Evolutionary conservation across 140 eudicot genomes (phyloP), one percentile per base, ranked within the genome.

Genomic region (Bidens hawaiensis): DNA sequence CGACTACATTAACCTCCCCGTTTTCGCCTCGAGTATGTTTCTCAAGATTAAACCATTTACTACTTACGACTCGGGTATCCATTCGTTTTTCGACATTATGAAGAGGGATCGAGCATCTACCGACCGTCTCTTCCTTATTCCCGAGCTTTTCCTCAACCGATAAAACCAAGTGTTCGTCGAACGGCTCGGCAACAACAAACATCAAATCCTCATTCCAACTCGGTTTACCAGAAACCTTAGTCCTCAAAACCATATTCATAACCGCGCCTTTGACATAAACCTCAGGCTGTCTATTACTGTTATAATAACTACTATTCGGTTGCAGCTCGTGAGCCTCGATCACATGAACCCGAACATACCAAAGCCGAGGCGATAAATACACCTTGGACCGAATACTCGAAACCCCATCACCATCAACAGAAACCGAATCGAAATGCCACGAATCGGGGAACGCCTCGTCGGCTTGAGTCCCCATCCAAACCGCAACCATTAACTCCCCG

Each of bases 381-480:
- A 84, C 88, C 62, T 84, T 81, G 3, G 94, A 84, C 49, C 80
- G 62, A 1, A 78, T 63, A 49, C 74, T 68, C 0, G 68, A 57
- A 17, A 75, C 31, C 25, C 81, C 79, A 12, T 71, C 79, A 50
- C 84, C 81, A 9, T 71, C 43, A 41, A 75, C 80, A 15, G 62
- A 61, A n/a, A 72, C 31, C 0, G 80, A 75, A 72, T 84, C 87
- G 54, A 72, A 69, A 65, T 70, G 87, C 76, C 78, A 81, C 1
- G 87, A 71, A 14, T 84, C 87, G 0, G 84, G 59, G 16, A 83
- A 83, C 0, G 81, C 78, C 64, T 80, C 90, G 60, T 84, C 93
- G 3, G 87, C 93, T 54, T 84, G 87, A 11, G 87, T 84, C 12
- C 90, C 93, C 78, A 81, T 67, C 93, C 93, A 84, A 61, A 81